These are phyloP conservation scores for Pseudocercospora musae DNA, from an alignment of 2,329 filamentous ascomycete species.

Conservation along the genomic window DNA sequence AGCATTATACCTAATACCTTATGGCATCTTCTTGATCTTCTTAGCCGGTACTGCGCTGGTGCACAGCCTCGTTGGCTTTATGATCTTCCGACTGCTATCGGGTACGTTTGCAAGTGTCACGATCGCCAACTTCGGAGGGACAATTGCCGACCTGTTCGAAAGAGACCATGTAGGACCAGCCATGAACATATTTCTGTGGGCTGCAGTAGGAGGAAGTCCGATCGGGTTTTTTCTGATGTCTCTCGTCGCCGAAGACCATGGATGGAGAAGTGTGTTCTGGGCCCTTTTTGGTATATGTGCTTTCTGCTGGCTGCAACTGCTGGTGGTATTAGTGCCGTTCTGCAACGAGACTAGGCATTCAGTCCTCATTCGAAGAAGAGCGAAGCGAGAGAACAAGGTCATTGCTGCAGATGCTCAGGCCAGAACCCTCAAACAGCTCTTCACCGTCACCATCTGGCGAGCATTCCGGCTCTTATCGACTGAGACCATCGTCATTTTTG, in stretches of 20 bases:
- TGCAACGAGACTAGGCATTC: constrained; percentile 46
- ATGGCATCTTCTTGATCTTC: constrained; percentile 42
- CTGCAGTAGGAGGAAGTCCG: constrained; percentile 46
- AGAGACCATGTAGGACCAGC: constrained; percentile 44
- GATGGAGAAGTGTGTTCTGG: constrained; percentile 47
- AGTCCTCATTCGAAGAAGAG: constrained; percentile 39
- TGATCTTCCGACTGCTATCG: constrained; percentile 44
- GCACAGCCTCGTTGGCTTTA: constrained; percentile 39
- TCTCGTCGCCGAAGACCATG: constrained; percentile 43
- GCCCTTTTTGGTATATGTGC: constrained; percentile 47
- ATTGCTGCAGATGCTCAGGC: constrained; percentile 42
- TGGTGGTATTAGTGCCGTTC: constrained; percentile 36
- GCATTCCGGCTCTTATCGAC: constrained; percentile 48
- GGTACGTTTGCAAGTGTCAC: constrained; percentile 48
- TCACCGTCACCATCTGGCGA: constrained; percentile 43
- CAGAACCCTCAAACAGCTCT: constrained; percentile 39
- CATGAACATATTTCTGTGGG: constrained; percentile 46
- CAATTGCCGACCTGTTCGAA: constrained; percentile 49
- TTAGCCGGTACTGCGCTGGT: constrained; percentile 45
- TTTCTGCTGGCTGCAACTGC: constrained; percentile 44
- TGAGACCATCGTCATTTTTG: constrained; percentile 49
- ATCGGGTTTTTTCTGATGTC: constrained; percentile 48
- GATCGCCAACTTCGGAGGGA: constrained; percentile 50
- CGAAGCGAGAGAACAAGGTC: constrained; percentile 26
- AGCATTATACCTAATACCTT: constrained; percentile 44